phyloP scores from a whole-genome alignment of 2,329 filamentous ascomycete species.

The Aspergillus felis region DNA sequence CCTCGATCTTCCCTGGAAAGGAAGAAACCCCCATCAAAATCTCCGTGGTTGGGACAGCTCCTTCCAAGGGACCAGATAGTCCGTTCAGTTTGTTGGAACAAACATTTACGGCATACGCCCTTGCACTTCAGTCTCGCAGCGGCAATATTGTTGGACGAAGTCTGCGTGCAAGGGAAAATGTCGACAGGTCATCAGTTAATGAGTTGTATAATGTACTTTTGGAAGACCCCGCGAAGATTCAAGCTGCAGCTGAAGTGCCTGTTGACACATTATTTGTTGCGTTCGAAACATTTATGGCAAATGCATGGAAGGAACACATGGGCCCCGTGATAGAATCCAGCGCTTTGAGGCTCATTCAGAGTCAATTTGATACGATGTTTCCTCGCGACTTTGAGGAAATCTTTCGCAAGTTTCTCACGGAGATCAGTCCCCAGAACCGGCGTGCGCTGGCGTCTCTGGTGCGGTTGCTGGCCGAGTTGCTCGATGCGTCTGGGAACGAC shows the following conservation, averaged over 20 bases:
- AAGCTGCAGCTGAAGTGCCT: constrained; percentile 68
- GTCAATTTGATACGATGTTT: constrained; percentile 39
- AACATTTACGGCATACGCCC: constrained; percentile 76
- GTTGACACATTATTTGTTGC: constrained; percentile 85
- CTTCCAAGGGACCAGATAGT: constrained; percentile 54
- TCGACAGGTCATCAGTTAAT: constrained; percentile 77
- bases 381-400: constrained; percentile 52
- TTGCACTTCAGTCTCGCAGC: constrained; percentile 77
- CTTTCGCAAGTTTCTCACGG: constrained; percentile 51
- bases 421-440: constrained; percentile 57
- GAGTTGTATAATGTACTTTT: constrained; percentile 86
- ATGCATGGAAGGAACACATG: constrained; percentile 85
- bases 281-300: constrained; percentile 87
- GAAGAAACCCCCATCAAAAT: constrained; percentile 31
- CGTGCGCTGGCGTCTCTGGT: constrained; percentile 80
- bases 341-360: constrained; percentile 69
- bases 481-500: constrained; percentile 88
- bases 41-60: constrained; percentile 52
- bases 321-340: constrained; percentile 74
- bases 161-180: constrained; percentile 64
- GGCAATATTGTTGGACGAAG: constrained; percentile 79
- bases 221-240: constrained; percentile 74
- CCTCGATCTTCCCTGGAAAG: constrained; percentile 46
- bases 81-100: constrained; percentile 74
- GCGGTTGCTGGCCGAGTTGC: constrained; percentile 78